These are phyloP conservation scores for Auricularia auricula-judae DNA, from an alignment of 768 basidiomycete genomes.

Conservation along the genomic window DNA sequence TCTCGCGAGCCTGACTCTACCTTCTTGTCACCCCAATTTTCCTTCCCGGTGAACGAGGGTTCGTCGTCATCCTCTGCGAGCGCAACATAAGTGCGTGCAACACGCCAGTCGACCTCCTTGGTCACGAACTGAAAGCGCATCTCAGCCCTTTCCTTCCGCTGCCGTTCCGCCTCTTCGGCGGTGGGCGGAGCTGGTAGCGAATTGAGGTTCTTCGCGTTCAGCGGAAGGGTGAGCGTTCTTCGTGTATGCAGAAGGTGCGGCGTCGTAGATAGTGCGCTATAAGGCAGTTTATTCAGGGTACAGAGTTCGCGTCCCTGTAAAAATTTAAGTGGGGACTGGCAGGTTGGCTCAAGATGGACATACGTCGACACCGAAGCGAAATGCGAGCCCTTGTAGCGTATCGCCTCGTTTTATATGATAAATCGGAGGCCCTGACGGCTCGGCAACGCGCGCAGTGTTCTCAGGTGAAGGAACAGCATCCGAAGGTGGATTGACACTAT, in stretches of 20 bases:
- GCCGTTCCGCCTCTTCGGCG: constrained; percentile 13
- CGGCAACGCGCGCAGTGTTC: constrained; percentile 1
- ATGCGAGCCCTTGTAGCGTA: constrained; percentile 52
- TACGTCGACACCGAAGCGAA: constrained; percentile 53
- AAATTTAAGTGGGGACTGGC: not conserved
- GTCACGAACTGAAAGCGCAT: constrained; percentile 51
- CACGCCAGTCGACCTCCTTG: constrained; percentile 56
- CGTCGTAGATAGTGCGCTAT: constrained; percentile 53
- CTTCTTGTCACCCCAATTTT: constrained; percentile 6
- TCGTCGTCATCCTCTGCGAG: constrained; percentile 36
- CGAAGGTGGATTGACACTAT: not conserved
- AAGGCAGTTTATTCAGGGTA: constrained; percentile 53
- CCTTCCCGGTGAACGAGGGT: constrained; percentile 1
- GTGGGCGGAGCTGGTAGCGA: constrained; percentile 13
- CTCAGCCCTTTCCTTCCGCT: constrained; percentile 36
- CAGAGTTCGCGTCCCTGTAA: constrained; percentile 48
- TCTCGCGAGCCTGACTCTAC: constrained; percentile 9
- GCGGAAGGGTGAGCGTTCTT: constrained; percentile 41
- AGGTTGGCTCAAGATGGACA: constrained; percentile 15
- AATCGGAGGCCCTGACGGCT: constrained; percentile 15
- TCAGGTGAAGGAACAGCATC: constrained; percentile 6
- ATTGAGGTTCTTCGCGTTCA: constrained; percentile 21
- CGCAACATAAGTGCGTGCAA: constrained; percentile 61
- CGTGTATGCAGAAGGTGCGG: constrained; percentile 70
- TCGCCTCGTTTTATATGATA: constrained; percentile 49